Evolutionary conservation across 495 filamentous ascomycete species (phyloP).

Genomic region (Lasiosphaeriaceae sp.): DNA sequence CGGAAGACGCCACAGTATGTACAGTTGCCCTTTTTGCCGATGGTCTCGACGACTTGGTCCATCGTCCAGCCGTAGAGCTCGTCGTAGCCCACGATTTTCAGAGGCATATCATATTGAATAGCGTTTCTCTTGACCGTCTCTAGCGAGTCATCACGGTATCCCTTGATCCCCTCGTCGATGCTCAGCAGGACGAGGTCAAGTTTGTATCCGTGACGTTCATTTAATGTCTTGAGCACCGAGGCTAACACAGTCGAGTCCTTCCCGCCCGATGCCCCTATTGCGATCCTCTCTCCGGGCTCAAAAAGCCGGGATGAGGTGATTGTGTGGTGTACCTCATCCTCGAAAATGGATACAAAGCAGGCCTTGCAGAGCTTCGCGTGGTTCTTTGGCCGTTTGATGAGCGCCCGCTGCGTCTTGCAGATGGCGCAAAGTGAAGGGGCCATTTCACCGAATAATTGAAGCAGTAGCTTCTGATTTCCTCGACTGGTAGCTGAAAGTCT

Average conservation of each 20-base stretch:
- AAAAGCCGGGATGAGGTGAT: constrained; percentile 78
- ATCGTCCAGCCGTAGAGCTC: constrained; percentile 99
- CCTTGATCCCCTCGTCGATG: constrained; percentile 96
- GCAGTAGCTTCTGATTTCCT: no score
- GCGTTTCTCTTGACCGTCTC: constrained; percentile 96
- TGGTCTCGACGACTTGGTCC: constrained; percentile 93
- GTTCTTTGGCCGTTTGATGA: constrained; percentile 93
- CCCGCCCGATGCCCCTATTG: constrained; percentile 93
- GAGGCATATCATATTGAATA: constrained; percentile 79
- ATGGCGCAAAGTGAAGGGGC: constrained; percentile 60
- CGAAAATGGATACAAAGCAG: constrained; percentile 85
- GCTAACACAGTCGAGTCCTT: constrained; percentile 98
- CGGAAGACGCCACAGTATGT: constrained; percentile 98
- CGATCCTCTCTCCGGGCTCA: constrained; percentile 76
- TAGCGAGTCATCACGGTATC: constrained; percentile 91
- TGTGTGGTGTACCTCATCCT: constrained; percentile 89
- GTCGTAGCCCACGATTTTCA: constrained; percentile 87
- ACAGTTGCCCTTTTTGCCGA: constrained; percentile 98
- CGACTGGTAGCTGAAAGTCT: not conserved
- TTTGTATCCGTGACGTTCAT: constrained; percentile 83
- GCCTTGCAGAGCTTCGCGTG: constrained; percentile 82
- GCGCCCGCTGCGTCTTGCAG: constrained; percentile 71
- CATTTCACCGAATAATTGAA: constrained; percentile 28
- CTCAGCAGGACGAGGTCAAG: constrained; percentile 81
- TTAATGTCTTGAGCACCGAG: constrained; percentile 89